Evolutionary conservation across 352 stramenopile genomes (phyloP).

Genomic region (Phytophthora crassamura): DNA sequence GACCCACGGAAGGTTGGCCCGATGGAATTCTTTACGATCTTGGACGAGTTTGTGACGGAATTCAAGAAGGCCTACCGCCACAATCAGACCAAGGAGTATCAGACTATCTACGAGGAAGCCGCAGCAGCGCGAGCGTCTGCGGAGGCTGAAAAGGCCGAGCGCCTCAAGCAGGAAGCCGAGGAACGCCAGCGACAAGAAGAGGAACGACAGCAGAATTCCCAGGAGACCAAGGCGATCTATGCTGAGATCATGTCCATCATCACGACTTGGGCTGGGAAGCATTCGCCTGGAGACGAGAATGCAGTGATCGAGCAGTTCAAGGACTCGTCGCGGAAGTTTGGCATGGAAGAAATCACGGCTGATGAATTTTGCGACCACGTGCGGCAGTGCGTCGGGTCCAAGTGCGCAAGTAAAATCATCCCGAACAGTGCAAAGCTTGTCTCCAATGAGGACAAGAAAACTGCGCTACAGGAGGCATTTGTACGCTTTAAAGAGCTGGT

Average conservation of each 20-base stretch:
- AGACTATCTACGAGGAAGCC: slow-evolving; percentile 77
- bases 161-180: slow-evolving; percentile 56
- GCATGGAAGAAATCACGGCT: slow-evolving; percentile 66
- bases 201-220: slow-evolving; percentile 56
- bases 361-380: slow-evolving; percentile 81
- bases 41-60: slow-evolving; percentile 86
- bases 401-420: slow-evolving; percentile 77
- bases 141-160: slow-evolving; percentile 56
- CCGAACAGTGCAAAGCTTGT: slow-evolving; percentile 77
- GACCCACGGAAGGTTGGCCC: slow-evolving; percentile 82
- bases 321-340: slow-evolving; percentile 59
- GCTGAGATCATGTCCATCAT: slow-evolving; percentile 72
- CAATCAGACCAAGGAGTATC: slow-evolving; percentile 89
- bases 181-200: slow-evolving; percentile 62
- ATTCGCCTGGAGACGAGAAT: slow-evolving; percentile 55
- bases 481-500: slow-evolving; percentile 71
- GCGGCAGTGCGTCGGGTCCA: slow-evolving; percentile 72
- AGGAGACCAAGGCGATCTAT: slow-evolving; percentile 67
- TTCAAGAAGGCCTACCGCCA: slow-evolving; percentile 91
- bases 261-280: slow-evolving; percentile 63
- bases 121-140: slow-evolving; percentile 51
- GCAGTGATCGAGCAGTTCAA: slow-evolving; percentile 73
- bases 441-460: slow-evolving; percentile 61
- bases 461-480: slow-evolving; percentile 59
- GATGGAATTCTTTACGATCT: slow-evolving; percentile 84